Evolutionary conservation across 495 filamentous ascomycete genomes (phyloP), one percentile per base, ranked within the genome.

Genomic region (Trichoderma orchidacearum): DNA sequence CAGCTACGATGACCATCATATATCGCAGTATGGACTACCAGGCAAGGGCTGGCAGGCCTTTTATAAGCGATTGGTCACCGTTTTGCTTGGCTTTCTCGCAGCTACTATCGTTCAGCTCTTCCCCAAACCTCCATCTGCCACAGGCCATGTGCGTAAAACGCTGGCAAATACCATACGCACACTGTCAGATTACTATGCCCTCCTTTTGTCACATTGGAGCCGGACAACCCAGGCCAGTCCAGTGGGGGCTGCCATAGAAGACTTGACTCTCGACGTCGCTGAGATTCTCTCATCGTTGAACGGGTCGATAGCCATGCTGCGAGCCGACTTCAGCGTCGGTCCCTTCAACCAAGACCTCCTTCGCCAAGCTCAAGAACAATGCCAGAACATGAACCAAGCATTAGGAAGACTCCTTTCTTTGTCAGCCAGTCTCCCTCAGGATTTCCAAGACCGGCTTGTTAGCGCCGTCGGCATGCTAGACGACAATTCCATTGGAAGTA

Each of bases 11-110:
- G n/a, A 12, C 30, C 66, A 64, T 8, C 71, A 76, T 53, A 67
- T 71, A 29, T 64, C 67, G 0, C 21, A 63, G 0, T 75, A 74
- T 53, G 74, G 74, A 30, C 67, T 68, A 51, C 72, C 74, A 0
- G 73, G 74, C 0, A 62, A 64, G 21, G 74, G 74, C 7, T 76
- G 75, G 41, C 67, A 34, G 54, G 67, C 75, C 25, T 76, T 75
- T 61, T 76, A 70, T 70, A 65, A 72, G 25, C 71, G 74, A 38
- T 60, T 75, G 4, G 50, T 71, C 1, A 66, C 74, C 5, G 74
- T 74, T 0, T 58, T 76, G 0, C 63, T 76, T 21, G 74, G 74
- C 28, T 60, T 70, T 5, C 64, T 57, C 21, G 73, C 68, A 2
- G 66, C 72, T 0, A 59, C 68, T 11, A 65, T 76, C 34, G 65